A percentile compares a stretch with the other conserved stretches of the same genome.
Conservation (phyloP, 495 filamentous ascomycete species). For the Cairneyella variabilis region DNA sequence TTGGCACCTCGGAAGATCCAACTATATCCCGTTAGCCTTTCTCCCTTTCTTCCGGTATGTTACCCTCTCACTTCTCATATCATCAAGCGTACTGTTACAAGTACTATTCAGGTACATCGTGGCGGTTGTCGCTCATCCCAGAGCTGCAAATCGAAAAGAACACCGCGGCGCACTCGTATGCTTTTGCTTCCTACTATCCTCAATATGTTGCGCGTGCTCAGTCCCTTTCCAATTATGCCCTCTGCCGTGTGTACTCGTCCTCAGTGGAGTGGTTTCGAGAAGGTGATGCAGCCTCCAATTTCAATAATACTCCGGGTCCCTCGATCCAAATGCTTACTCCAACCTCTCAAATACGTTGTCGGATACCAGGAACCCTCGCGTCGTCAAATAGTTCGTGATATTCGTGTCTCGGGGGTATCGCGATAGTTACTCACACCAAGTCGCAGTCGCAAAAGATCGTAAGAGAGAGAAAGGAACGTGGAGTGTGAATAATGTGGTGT, state of each 20-base stretch:
- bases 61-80: conserved; percentile 47
- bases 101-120: conserved; percentile 28
- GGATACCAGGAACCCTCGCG: too few species aligned
- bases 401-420: too few species aligned
- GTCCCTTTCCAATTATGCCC: neutral
- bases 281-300: neutral
- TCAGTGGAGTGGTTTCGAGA: conserved; percentile 1
- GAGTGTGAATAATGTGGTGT: too few species aligned
- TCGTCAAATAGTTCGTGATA: too few species aligned
- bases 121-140: conserved; percentile 18
- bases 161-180: conserved; percentile 1
- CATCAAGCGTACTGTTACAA: conserved; percentile 52
- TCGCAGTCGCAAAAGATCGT: too few species aligned
- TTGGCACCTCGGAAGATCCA: conserved; percentile 30
- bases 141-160: neutral
- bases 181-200: neutral
- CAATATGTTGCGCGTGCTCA: neutral
- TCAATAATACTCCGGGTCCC: too few species aligned
- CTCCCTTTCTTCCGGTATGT: neutral
- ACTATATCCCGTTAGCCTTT: conserved; percentile 18
- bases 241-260: neutral
- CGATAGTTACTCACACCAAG: too few species aligned
- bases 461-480: too few species aligned
- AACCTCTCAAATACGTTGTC: neutral
- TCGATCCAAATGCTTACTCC: neutral